Base-by-base conservation (phyloP, 306 rosid genomes). In the Ormosia semicastrata region DNA sequence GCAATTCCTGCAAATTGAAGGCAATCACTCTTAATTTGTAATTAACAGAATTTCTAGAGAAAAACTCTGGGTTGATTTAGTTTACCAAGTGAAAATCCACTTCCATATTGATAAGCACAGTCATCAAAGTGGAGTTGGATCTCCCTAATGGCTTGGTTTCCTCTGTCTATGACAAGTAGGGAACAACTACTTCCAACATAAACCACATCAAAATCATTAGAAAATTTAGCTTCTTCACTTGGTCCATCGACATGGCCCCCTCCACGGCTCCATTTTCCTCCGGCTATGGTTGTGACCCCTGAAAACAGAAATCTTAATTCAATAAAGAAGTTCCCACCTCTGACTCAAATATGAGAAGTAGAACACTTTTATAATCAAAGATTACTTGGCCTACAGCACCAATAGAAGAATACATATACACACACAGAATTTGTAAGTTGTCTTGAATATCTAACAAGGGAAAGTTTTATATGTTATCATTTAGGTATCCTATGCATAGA, bases 201-300 rank as follows among this genome's bases (percentile, higher is more conserved):
- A 66, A 94, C 89, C 84, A 94, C 98, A 77, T 94, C 98, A 79
- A 94, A 94, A 80, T 94, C 98, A 14, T 89, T 50, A 66, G 98
- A 94, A 84, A 94, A 94, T 71, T 92, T 94, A 69, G 97, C 97
- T 53, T 94, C 98, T 73, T 86, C 97, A 86, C 98, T 92, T 33
- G 98, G 96, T 59, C 98, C 98, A 73, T 94, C 97, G 33, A 89
- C 93, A 71, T 94, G 97, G 60, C 91, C 87, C 40, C 96, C 96
- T 66, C 96, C 98, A 4, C 86, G 91, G 60, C 93, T 89, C 86
- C 63, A 76, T 86, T 85, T 94, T 69, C 98, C 98, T 78, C 98
- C 98, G 0, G 98, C 98, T 84, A 94, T 94, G 44, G 98, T 94
- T 81, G 98, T 92, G 47, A 94, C 89, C 47, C 98, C 97, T 94